Evolutionary conservation across 2,329 filamentous ascomycete species (phyloP), one percentile per base, ranked within the genome.

Genomic region (Alternaria viburni): DNA sequence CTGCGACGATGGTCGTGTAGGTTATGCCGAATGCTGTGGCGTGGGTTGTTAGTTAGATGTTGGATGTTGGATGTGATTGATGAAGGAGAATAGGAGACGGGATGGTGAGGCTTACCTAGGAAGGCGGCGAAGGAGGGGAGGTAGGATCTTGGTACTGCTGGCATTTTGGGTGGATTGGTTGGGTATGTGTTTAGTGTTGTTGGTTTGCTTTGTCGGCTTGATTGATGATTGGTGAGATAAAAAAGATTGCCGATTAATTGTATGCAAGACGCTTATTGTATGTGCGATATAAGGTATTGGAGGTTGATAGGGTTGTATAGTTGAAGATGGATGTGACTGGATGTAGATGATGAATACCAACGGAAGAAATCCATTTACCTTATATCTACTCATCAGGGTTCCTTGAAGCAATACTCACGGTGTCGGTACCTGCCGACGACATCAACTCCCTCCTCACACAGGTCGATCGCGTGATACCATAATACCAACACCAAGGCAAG

Each of bases 1-100:
- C 59, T 6, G 77, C 77, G 3, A 75, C 75, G 26, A 76, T 54
- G 43, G 72, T 69, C 5, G 76, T 78, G 73, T 79, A 79, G 45
- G 74, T 74, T 64, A 75, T 65, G 11, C 71, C 75, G 46, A 71
- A 50, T 57, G 61, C 77, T 79, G 55, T 0, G 41, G n/a, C n/a
- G 13, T 6, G 10, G 3, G 2, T 2, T 52, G 54, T 69, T 66
- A 70, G 68, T 36, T n/a, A n/a, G n/a, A n/a, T n/a, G n/a, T n/a
- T 17, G n/a, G 9, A 6, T 25, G 23, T 11, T 17, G 6, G 21
- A 26, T 28, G 43, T 21, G 25, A 28, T 10, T 52, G 36, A 26
- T 26, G 54, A 26, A 25, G 54, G 44, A 28, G 36, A 47, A 13
- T 13, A 15, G 7, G 7, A 25, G 25, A 47, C n/a, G 7, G 10